Percentiles rank a stretch among this genome's conserved stretches.
Conservation (phyloP, 2,329 filamentous ascomycete species). For the Xylaria sp. region DNA sequence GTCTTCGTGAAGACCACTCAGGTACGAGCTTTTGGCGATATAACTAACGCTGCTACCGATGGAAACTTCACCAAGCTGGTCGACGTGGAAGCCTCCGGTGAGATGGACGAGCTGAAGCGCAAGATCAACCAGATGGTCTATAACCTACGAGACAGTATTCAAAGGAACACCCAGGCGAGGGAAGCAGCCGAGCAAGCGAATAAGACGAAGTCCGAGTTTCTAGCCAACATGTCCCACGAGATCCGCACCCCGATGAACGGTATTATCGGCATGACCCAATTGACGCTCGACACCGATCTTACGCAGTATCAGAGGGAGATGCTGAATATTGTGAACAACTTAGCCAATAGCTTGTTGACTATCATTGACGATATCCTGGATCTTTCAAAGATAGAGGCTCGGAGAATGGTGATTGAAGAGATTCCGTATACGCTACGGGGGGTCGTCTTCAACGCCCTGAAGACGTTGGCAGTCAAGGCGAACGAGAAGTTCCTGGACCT, state of each 20-base stretch:
- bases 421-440: constrained; percentile 94
- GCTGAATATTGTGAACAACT: constrained; percentile 96
- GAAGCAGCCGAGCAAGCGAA: constrained; percentile 96
- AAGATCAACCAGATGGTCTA: constrained; percentile 99
- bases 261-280: constrained; percentile 96
- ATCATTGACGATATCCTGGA: constrained; percentile 89
- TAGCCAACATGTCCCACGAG: constrained; percentile 99
- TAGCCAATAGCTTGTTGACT: constrained; percentile 93
- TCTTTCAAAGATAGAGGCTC: constrained; percentile 84
- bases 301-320: constrained; percentile 97
- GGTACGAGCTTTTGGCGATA: constrained; percentile 96
- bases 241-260: constrained; percentile 97
- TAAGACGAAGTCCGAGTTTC: constrained; percentile 97
- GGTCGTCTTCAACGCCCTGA: constrained; percentile 95
- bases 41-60: constrained; percentile 95
- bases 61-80: constrained; percentile 97
- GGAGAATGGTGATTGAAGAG: constrained; percentile 97
- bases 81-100: constrained; percentile 94
- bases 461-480: constrained; percentile 94
- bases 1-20: constrained; percentile 78
- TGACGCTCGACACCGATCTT: constrained; percentile 92
- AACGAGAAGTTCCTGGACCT: constrained; percentile 94
- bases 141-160: constrained; percentile 92
- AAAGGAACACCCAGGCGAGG: constrained; percentile 92
- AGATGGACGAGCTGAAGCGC: constrained; percentile 98